Conservation (phyloP, 352 stramenopile species). For the Globisporangium megalacanthum region DNA sequence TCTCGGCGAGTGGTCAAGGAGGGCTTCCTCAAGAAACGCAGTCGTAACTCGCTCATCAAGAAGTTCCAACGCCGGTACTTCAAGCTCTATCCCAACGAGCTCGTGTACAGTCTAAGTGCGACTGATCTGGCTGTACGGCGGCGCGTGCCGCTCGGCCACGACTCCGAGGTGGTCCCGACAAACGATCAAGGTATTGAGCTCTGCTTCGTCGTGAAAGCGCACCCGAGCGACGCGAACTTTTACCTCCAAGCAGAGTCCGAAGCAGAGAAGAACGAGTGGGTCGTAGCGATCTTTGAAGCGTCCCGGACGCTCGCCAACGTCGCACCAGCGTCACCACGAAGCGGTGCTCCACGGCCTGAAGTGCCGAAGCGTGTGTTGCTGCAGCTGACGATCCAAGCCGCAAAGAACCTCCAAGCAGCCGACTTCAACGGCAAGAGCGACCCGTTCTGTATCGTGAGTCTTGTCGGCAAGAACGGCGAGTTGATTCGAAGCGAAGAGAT, state of each 20-base stretch:
- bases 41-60: constrained; percentile 27
- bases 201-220: constrained; percentile 53
- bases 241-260: constrained; percentile 65
- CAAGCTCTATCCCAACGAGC: constrained; percentile 47
- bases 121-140: constrained; percentile 30
- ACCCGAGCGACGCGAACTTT: constrained; percentile 31
- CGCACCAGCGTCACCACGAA: constrained; percentile 4
- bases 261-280: constrained; percentile 59
- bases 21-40: constrained; percentile 68
- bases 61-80: constrained; percentile 70
- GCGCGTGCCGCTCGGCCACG: constrained; percentile 40
- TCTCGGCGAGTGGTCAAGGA: constrained; percentile 50
- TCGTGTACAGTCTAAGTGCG: constrained; percentile 49
- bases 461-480: constrained; percentile 54
- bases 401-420: constrained; percentile 38
- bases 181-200: constrained; percentile 61
- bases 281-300: constrained; percentile 48
- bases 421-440: constrained; percentile 70
- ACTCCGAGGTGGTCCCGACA: constrained; percentile 45
- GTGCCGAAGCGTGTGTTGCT: constrained; percentile 35
- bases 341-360: constrained; percentile 4
- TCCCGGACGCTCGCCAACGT: constrained; percentile 37
- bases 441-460: constrained; percentile 59
- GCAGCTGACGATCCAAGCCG: constrained; percentile 44
- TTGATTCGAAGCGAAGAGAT: constrained; percentile 50